Evolutionary conservation across 768 basidiomycete genomes (phyloP), one percentile per base, ranked within the genome.

Genomic region (Hypholoma sublateritium): DNA sequence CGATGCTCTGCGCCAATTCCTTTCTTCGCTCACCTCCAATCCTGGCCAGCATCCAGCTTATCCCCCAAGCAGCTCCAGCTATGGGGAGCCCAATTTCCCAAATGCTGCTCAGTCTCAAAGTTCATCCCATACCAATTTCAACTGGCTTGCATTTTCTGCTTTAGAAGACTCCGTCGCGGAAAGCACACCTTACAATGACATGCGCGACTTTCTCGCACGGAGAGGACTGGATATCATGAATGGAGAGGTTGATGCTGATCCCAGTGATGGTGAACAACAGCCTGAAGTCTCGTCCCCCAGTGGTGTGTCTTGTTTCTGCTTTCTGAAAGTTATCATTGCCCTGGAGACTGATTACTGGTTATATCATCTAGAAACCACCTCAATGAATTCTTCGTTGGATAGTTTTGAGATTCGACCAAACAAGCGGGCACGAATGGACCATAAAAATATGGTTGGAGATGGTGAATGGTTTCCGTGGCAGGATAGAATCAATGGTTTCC

Each of bases 401-500:
- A 9, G 1, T 32, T 32, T 5, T 32, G 28, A 32, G 28, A 32
- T 32, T 48, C 22, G 46, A 16, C 25, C 25, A 32, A 48, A 32
- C 5, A 48, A 48, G 28, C 24, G 46, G 16, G 46, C 25, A 9
- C 24, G 25, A 22, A 9, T 28, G 25, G 46, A 48, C 12, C 9
- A 12, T 9, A 48, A 48, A 8, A 48, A 48, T 28, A 48, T 32
- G n/a, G 13, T 48, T 3, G 19, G 16, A 11, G 50, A 50, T 50
- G 36, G 28, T n/a, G 50, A 59, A 16, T 62, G 57, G 61, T 62
- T 46, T 53, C 61, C 58, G 12, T 62, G 61, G 59, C 37, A 37
- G 14, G 58, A 65, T 46, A 56, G 52, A 41, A 53, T 63, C 19
- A 59, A 16, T 62, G 57, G 61, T 62, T 46, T 53, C 61, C 58